Conservation (phyloP, 495 filamentous ascomycete genomes). For the Lepidopterella palustris region DNA sequence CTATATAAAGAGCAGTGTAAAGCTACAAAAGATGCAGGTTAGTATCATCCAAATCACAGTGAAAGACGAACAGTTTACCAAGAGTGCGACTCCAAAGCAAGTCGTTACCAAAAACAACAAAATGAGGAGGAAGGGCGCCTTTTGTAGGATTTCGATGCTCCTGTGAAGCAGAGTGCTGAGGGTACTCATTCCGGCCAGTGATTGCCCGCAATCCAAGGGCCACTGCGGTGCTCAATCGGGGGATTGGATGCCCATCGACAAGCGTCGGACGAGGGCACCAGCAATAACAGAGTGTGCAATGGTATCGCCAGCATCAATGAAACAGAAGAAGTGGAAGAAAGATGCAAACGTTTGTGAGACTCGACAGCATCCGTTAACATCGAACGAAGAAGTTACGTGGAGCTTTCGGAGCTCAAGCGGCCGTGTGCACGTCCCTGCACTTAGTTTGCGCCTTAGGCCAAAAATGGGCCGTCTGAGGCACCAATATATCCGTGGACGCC, state of each 20-base stretch:
- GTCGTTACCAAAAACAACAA: conserved; percentile 5
- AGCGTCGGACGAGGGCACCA: background rate
- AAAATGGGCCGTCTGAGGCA: no score
- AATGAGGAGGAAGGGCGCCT: background rate
- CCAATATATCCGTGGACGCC: no score
- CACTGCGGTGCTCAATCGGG: background rate
- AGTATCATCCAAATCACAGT: background rate
- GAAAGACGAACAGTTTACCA: conserved; percentile 1
- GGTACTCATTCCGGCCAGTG: conserved; percentile 1
- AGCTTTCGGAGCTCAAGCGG: no score
- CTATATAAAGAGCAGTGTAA: conserved; percentile 61
- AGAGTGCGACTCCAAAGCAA: background rate
- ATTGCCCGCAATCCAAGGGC: conserved; percentile 6
- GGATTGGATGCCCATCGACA: conserved; percentile 4
- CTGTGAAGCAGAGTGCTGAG: background rate
- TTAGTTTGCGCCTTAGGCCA: no score
- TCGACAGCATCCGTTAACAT: no score
- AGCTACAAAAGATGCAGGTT: conserved; percentile 42
- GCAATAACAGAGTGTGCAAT: background rate
- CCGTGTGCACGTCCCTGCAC: no score
- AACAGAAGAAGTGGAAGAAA: no score
- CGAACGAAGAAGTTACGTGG: no score
- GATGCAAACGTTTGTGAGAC: no score
- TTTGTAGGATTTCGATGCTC: conserved; percentile 1
- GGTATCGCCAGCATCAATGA: background rate